Evolutionary conservation across 768 basidiomycete genomes (phyloP).

Genomic region (Boletus vinaceobasis): DNA sequence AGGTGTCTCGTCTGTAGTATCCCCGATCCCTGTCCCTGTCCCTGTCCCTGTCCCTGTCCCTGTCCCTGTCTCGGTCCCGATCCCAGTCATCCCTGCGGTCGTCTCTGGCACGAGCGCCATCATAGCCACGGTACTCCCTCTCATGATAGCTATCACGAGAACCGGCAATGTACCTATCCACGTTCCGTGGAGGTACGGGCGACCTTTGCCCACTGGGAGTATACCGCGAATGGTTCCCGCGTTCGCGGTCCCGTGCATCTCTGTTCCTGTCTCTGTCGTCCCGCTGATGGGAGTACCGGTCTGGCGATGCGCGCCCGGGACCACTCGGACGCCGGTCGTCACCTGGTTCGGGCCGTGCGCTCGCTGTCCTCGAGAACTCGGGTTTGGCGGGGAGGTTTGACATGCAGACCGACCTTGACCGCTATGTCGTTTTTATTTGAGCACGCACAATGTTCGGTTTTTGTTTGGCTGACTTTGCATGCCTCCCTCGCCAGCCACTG

Average conservation of each 20-base stretch:
- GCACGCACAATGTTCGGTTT: too few relatives aligned
- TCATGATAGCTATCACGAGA: conserved; percentile 19
- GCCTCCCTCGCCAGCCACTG: background rate
- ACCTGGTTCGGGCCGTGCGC: conserved; percentile 13
- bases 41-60: conserved; percentile 17
- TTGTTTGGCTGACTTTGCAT: conserved; percentile 25
- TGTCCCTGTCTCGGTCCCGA: conserved; percentile 19
- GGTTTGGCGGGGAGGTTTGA: conserved; percentile 31
- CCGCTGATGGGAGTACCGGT: conserved; percentile 19
- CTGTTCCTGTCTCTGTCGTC: conserved; percentile 27
- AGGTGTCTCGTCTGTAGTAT: conserved; percentile 17
- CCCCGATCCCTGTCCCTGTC: conserved; percentile 16
- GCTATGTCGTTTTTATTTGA: too few relatives aligned
- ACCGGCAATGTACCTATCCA: conserved; percentile 14
- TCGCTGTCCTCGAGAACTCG: conserved; percentile 24
- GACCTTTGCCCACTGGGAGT: conserved; percentile 14
- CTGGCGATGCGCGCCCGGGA: conserved; percentile 21
- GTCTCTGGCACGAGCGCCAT: conserved; percentile 19
- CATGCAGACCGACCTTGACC: conserved; percentile 8
- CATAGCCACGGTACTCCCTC: conserved; percentile 20
- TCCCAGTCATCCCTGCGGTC: conserved; percentile 27
- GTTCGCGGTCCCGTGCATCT: conserved; percentile 22
- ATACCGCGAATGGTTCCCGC: conserved; percentile 16
- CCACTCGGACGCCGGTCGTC: conserved; percentile 25
- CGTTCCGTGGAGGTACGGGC: conserved; percentile 9